These are phyloP conservation scores for Chamaenerion angustifolium DNA, from an alignment of 345 rosid species.

Conservation along the genomic window DNA sequence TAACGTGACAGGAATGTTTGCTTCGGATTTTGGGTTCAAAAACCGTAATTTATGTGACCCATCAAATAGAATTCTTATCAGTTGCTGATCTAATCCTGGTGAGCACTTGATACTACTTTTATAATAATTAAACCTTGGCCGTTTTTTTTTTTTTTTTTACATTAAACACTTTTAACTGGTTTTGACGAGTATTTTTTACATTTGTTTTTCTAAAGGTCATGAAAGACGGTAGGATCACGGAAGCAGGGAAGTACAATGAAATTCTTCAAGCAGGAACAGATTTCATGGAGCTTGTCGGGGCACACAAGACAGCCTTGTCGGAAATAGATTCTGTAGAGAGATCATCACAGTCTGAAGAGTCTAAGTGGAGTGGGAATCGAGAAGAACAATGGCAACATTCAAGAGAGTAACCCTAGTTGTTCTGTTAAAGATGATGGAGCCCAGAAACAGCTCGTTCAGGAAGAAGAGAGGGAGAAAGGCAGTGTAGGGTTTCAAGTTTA, in stretches of 20 bases:
- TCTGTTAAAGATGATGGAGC: background rate
- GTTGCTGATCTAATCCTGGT: conserved; percentile 26
- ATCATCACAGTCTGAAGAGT: background rate
- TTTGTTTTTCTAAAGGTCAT: too few relatives aligned
- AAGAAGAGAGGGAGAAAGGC: conserved; percentile 29
- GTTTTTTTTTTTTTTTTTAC: too few relatives aligned
- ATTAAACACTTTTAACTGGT: too few relatives aligned
- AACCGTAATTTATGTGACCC: conserved; percentile 31
- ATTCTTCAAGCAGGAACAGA: conserved; percentile 17
- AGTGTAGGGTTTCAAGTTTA: conserved; percentile 16
- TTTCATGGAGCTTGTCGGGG: conserved; percentile 21
- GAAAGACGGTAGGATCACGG: conserved; percentile 20
- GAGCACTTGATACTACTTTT: background rate
- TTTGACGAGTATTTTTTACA: too few relatives aligned
- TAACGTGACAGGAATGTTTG: conserved; percentile 19
- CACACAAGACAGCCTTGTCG: conserved; percentile 18
- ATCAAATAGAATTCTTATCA: conserved; percentile 29
- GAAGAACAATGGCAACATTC: background rate
- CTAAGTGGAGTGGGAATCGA: background rate
- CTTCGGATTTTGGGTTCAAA: conserved; percentile 15
- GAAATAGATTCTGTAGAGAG: conserved; percentile 7
- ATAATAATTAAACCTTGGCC: too few relatives aligned
- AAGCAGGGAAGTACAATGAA: conserved; percentile 20
- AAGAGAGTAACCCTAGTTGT: background rate
- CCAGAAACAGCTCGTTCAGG: conserved; percentile 19